These are phyloP conservation scores for Oryza glaberrima DNA, from an alignment of 176 grass and related monocot species.

Conservation along the genomic window DNA sequence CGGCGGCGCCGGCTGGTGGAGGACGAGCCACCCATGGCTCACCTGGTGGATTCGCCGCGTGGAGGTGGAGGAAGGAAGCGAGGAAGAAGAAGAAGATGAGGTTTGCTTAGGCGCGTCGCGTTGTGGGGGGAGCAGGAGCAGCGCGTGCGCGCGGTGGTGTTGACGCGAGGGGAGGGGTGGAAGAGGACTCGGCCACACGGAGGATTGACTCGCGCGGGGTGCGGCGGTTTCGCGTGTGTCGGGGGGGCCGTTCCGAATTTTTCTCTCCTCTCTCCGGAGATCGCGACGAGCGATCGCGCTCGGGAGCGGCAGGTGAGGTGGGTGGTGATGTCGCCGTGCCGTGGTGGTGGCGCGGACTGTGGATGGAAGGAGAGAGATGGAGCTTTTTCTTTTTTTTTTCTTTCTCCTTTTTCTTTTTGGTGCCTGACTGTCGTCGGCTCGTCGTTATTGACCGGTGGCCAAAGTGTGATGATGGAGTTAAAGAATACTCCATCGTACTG, in stretches of 20 bases:
- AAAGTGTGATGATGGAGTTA: background rate
- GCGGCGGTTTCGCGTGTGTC: background rate
- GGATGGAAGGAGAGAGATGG: background rate
- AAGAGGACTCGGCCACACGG: slow-evolving; percentile 16
- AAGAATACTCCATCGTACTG: background rate
- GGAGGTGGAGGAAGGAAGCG: background rate
- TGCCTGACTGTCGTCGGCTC: background rate
- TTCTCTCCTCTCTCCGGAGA: background rate
- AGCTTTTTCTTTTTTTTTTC: background rate
- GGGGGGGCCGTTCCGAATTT: background rate
- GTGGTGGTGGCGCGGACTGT: background rate
- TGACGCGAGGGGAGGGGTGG: background rate
- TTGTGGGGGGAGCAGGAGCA: background rate
- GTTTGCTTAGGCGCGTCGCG: slow-evolving; percentile 40
- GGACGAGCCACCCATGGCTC: slow-evolving; percentile 58
- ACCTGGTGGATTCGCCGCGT: slow-evolving; percentile 16
- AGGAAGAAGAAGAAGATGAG: background rate
- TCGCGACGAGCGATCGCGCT: background rate
- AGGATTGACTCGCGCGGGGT: background rate
- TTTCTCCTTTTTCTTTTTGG: background rate
- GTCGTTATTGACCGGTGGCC: background rate
- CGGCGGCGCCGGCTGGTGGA: slow-evolving; percentile 49
- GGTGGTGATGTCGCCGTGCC: background rate
- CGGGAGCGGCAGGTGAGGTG: background rate
- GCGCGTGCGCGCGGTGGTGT: slow-evolving; percentile 20